phyloP scores from a whole-genome alignment of 371 early-diverging fungal genomes.

The Syncephalastrum monosporum region DNA sequence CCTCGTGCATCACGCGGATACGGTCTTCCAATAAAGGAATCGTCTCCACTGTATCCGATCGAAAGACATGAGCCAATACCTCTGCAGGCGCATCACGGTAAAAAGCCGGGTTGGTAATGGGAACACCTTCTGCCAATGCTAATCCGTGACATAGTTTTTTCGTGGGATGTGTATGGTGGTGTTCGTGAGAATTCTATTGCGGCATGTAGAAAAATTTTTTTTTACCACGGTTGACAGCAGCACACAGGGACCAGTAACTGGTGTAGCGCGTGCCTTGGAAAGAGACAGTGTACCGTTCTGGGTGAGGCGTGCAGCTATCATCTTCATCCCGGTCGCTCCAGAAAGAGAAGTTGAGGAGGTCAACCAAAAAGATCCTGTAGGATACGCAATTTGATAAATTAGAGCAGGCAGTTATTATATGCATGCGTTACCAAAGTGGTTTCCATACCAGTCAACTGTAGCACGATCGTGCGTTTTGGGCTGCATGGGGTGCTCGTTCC shows the following conservation, averaged over 20 bases:
- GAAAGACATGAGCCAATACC: constrained; percentile 58
- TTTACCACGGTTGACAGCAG: constrained; percentile 73
- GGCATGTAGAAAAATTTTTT: not conserved
- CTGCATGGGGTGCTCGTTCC: constrained; percentile 75
- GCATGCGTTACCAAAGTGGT: not conserved
- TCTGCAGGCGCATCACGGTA: constrained; percentile 42
- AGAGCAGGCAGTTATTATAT: not conserved
- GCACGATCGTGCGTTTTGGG: constrained; percentile 57
- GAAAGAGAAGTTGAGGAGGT: constrained; percentile 89
- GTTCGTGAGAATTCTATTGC: too few relatives aligned
- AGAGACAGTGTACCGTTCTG: constrained; percentile 62
- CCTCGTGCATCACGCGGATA: constrained; percentile 65
- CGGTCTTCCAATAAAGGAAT: constrained; percentile 69
- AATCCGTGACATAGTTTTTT: not conserved
- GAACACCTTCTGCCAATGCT: constrained; percentile 64
- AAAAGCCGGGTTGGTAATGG: constrained; percentile 60
- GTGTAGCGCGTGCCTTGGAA: constrained; percentile 63
- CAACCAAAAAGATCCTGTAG: constrained; percentile 80
- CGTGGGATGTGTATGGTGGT: too few relatives aligned
- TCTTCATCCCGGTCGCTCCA: constrained; percentile 67
- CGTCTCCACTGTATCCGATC: constrained; percentile 61
- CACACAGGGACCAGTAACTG: constrained; percentile 89
- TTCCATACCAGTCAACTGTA: constrained; percentile 67
- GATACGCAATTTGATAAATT: constrained; percentile 35
- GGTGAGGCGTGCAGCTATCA: constrained; percentile 50